Evolutionary conservation across 352 stramenopile genomes (phyloP), one percentile per base, ranked within the genome.

Genomic region (Pythium diclinum): DNA sequence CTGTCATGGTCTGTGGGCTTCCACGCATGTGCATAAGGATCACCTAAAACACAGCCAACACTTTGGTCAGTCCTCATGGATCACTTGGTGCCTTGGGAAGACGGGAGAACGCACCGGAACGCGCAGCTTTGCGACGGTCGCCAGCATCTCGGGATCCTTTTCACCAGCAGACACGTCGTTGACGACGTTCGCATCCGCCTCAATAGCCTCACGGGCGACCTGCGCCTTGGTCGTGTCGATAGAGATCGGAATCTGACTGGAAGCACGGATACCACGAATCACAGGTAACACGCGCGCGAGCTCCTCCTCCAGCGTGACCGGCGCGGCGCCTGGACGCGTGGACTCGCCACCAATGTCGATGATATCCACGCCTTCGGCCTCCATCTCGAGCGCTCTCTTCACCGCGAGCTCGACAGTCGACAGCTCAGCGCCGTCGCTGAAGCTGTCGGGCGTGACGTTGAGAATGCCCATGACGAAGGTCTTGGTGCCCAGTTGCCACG

Each of bases 291-390:
- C 83, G 5, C 97, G 83, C 13, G 67, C 56, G 2, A 99, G 73
- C 69, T 99, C 96, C 56, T 98, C 84, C 13, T 98, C 83, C 9
- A 94, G 60, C 0, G 73, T 74, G 42, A 99, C 84, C 14, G 87
- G 62, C 10, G 82, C 72, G 0, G 97, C 97, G n/a, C 94, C 94
- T n/a, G 97, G 97, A n/a, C 96, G 85, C 59, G 94, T 99, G 0
- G 95, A 99, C 79, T 99, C 97, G n/a, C 97, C 97, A 42, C 97
- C 97, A 72, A 99, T 95, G 74, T 99, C 97, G 40, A 99, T 83
- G 54, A 99, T 97, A 51, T 92, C 81, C 6, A 97, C 96, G 7
- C 97, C 97, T 51, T 96, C 68, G 8, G 72, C 62, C 46, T 89
- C 83, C 88, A 99, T 96, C 56, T 94, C 71, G 11, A 97, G 63